Conservation (phyloP, 2,329 filamentous ascomycete genomes). For the Aulographum hederae region DNA sequence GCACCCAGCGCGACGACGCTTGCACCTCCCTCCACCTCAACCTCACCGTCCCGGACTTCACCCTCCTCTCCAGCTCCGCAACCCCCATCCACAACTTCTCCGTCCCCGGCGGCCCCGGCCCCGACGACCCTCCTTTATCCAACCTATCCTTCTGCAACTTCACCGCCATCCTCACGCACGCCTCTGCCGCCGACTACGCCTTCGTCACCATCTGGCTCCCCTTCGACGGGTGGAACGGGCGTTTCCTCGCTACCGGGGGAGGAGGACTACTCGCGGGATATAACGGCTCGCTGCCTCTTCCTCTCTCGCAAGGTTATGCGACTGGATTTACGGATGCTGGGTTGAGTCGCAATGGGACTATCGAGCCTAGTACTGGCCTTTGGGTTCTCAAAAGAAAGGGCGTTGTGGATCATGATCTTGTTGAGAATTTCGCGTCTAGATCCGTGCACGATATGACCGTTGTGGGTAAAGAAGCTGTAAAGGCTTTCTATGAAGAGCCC, state of each 20-base stretch:
- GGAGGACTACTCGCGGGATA: conserved; percentile 22
- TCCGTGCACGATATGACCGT: conserved; percentile 20
- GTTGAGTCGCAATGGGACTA: conserved; percentile 20
- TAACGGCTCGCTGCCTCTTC: conserved; percentile 8
- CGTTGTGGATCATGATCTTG: neutral
- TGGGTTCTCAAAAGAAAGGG: conserved; percentile 21
- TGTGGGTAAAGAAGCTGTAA: conserved; percentile 15
- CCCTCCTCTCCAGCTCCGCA: too few species aligned
- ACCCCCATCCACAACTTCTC: too few species aligned
- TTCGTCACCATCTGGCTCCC: conserved; percentile 16
- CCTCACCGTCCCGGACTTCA: too few species aligned
- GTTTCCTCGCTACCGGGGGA: conserved; percentile 21
- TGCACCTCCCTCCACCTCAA: too few species aligned
- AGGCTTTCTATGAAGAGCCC: conserved; percentile 15
- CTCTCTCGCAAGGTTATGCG: conserved; percentile 19
- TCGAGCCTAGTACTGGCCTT: neutral
- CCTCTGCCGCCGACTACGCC: conserved; percentile 15
- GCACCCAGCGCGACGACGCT: too few species aligned
- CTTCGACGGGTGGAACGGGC: conserved; percentile 15
- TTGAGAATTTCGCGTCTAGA: conserved; percentile 4
- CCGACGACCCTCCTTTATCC: too few species aligned
- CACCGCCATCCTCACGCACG: conserved; percentile 20
- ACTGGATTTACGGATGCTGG: conserved; percentile 22
- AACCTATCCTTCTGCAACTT: conserved; percentile 19
- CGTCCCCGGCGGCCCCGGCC: too few species aligned